Evolutionary conservation across 1,139 yeast species (phyloP).

Genomic region (Taphrina confusa): DNA sequence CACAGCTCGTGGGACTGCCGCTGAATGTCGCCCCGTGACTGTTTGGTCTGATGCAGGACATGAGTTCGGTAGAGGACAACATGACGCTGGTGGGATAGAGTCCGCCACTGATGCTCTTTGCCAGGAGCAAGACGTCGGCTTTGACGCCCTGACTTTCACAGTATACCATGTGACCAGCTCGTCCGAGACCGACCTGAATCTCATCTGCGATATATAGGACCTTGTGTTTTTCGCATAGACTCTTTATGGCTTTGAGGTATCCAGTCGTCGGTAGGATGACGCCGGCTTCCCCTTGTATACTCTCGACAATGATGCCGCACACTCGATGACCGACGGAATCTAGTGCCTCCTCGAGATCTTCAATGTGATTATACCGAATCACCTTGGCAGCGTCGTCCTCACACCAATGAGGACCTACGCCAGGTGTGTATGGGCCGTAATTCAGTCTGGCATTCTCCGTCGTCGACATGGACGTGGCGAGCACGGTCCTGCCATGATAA

Average conservation of each 20-base stretch:
- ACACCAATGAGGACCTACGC: constrained; percentile 72
- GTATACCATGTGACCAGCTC: constrained; percentile 93
- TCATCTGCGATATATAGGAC: constrained; percentile 91
- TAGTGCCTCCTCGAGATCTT: constrained; percentile 82
- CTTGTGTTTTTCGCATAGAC: constrained; percentile 77
- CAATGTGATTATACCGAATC: constrained; percentile 78
- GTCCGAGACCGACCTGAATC: constrained; percentile 95
- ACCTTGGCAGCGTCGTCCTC: constrained; percentile 54
- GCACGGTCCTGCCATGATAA: constrained; percentile 95
- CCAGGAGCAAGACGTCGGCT: constrained; percentile 84
- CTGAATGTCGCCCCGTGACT: constrained; percentile 98
- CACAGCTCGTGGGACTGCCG: constrained; percentile 93
- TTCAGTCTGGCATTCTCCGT: constrained; percentile 87
- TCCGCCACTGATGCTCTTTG: constrained; percentile 96
- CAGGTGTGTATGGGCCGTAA: constrained; percentile 84
- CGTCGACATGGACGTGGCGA: constrained; percentile 92
- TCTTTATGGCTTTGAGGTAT: constrained; percentile 63
- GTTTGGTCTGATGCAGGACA: constrained; percentile 89
- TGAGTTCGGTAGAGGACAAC: constrained; percentile 79
- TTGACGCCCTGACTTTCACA: constrained; percentile 80
- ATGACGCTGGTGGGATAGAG: constrained; percentile 91
- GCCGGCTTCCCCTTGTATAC: constrained; percentile 98
- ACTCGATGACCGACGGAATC: constrained; percentile 81
- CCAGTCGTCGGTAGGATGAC: constrained; percentile 87
- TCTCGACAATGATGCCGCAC: constrained; percentile 89